Conservation (phyloP, 163 green algal species). For the Chlamydomonas reinhardtii region DNA sequence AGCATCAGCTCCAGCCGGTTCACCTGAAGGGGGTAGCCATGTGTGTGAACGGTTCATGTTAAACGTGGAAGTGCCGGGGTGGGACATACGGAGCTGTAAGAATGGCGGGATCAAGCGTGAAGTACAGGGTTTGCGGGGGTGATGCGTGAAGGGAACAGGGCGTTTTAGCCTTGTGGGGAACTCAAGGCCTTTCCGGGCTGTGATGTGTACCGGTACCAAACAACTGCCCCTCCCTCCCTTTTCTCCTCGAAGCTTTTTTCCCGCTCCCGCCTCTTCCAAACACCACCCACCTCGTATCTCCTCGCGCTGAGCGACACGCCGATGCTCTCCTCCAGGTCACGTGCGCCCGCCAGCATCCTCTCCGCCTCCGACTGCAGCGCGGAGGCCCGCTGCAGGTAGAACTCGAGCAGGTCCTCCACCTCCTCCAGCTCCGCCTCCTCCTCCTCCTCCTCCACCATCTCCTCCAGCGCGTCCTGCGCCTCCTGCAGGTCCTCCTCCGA, state of each 20-base stretch:
- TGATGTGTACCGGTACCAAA: too few species aligned
- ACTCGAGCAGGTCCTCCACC: conserved; percentile 97
- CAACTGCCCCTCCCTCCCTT: too few species aligned
- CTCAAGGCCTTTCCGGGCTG: too few species aligned
- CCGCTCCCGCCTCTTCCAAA: too few species aligned
- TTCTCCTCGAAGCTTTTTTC: too few species aligned
- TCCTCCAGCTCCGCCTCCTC: conserved; percentile 92
- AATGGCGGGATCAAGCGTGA: too few species aligned
- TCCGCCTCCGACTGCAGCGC: conserved; percentile 84
- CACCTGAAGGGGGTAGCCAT: conserved; percentile 74
- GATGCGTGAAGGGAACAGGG: too few species aligned
- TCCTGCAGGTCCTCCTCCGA: conserved; percentile 78
- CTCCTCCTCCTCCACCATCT: conserved; percentile 88
- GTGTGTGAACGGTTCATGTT: too few species aligned
- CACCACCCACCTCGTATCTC: conserved; percentile 37
- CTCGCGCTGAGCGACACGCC: conserved; percentile 88
- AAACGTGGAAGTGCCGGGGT: too few species aligned
- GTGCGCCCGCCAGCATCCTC: conserved; percentile 84
- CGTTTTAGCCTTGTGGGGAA: too few species aligned
- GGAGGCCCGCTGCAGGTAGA: conserved; percentile 95
- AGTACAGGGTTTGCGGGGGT: too few species aligned
- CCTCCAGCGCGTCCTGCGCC: conserved; percentile 81
- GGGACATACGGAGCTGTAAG: too few species aligned
- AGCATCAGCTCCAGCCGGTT: conserved; percentile 97
- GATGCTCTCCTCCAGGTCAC: conserved; percentile 98